Evolutionary conservation across 2,329 filamentous ascomycete species (phyloP).

Genomic region (Paraphoma chrysanthemicola): DNA sequence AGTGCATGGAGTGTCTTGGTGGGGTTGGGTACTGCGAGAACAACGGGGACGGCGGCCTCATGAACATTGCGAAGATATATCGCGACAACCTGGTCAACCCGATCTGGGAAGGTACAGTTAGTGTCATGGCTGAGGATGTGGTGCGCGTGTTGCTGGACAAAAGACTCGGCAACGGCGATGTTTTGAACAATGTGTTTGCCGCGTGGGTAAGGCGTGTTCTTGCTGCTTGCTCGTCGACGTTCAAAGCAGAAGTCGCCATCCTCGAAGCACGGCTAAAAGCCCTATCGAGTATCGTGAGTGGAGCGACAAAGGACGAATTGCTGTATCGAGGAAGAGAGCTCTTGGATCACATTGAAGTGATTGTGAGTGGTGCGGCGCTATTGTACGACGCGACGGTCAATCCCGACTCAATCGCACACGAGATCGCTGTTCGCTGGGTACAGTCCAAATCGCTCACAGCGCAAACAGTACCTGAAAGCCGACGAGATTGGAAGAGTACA

Average conservation of each 20-base stretch:
- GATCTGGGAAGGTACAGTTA: conserved; percentile 78
- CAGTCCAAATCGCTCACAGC: conserved; percentile 5
- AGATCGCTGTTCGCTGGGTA: conserved; percentile 48
- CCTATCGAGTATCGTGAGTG: conserved; percentile 8
- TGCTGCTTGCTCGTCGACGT: conserved; percentile 2
- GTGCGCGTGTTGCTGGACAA: conserved; percentile 53
- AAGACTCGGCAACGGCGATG: conserved; percentile 30
- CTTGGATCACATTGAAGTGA: conserved; percentile 40
- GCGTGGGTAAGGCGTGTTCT: conserved; percentile 26
- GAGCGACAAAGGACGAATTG: conserved; percentile 27
- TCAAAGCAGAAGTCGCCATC: conserved; percentile 13
- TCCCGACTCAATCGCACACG: conserved; percentile 36
- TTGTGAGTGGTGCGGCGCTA: conserved; percentile 47
- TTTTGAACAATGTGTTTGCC: conserved; percentile 25
- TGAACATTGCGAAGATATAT: conserved; percentile 72
- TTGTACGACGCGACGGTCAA: conserved; percentile 48
- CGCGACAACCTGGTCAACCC: conserved; percentile 69
- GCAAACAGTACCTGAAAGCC: not conserved
- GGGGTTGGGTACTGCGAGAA: conserved; percentile 72
- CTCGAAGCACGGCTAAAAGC: conserved; percentile 16
- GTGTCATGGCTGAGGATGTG: conserved; percentile 67
- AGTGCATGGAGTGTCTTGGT: conserved; percentile 69
- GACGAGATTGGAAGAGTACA: conserved; percentile 8
- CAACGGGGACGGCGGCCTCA: conserved; percentile 60
- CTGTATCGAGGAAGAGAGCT: conserved; percentile 34